Conservation (phyloP, 208 protist genomes). For the Phytomonas serpens region DNA sequence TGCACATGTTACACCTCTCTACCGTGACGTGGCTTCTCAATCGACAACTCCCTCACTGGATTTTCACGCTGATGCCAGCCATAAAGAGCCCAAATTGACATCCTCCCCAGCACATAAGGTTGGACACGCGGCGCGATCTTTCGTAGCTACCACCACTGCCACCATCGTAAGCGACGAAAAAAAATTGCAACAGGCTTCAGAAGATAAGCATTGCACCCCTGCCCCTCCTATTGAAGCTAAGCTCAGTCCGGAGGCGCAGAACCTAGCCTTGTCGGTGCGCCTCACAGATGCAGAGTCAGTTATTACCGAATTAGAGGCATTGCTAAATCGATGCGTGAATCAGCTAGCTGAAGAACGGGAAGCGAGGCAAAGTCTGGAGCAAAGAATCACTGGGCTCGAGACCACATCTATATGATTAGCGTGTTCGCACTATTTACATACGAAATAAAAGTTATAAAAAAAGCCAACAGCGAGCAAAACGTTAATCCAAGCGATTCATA, state of each 20-base stretch:
- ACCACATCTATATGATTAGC: not conserved
- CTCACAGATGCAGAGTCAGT: slow-evolving; percentile 26
- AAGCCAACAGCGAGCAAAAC: not conserved
- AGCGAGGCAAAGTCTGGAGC: slow-evolving; percentile 18
- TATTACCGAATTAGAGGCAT: slow-evolving; percentile 21
- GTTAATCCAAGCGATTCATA: not conserved
- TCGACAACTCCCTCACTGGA: not conserved
- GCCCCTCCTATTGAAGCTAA: not conserved
- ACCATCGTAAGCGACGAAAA: not conserved
- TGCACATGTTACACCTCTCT: not conserved
- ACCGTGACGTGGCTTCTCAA: not conserved
- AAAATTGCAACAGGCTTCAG: not conserved
- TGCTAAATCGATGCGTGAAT: slow-evolving; percentile 15
- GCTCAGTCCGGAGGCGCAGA: slow-evolving; percentile 17
- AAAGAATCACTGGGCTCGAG: not conserved
- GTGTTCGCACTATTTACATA: not conserved
- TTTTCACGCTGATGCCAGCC: not conserved
- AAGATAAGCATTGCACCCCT: not conserved
- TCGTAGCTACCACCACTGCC: not conserved
- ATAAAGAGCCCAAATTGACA: not conserved
- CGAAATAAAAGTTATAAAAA: not conserved
- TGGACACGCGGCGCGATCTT: not conserved
- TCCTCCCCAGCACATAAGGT: not conserved
- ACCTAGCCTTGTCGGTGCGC: slow-evolving; percentile 25
- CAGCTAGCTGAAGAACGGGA: slow-evolving; percentile 21